Conservation (phyloP, 2,329 filamentous ascomycete genomes). For the Coniochaeta sp. region DNA sequence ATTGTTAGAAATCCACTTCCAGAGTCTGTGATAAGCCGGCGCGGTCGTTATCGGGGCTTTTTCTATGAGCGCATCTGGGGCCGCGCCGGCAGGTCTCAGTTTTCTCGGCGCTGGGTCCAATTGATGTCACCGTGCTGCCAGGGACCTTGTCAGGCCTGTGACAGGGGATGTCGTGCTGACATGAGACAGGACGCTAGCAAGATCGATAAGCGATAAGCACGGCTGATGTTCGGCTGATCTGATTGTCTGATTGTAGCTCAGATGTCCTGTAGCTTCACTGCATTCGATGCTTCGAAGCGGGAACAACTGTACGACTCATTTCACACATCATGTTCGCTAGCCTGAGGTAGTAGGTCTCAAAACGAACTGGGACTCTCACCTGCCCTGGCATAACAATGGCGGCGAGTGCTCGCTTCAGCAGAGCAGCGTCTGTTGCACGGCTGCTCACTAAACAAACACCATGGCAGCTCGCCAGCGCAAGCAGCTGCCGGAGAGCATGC, state of each 20-base stretch:
- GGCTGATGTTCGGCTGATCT: not conserved
- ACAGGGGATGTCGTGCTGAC: not conserved
- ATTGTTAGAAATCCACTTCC: not conserved
- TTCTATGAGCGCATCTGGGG: not conserved
- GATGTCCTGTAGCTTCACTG: not conserved
- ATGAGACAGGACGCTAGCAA: not conserved
- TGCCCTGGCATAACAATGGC: not conserved
- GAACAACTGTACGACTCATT: no score
- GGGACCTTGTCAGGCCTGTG: no score
- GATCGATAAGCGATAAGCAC: no score
- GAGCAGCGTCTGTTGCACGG: not conserved
- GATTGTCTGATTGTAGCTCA: no score
- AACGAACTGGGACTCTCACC: not conserved
- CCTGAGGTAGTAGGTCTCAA: not conserved
- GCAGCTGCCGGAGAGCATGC: not conserved
- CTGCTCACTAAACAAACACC: not conserved
- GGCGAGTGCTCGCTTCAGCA: not conserved
- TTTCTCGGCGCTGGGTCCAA: not conserved
- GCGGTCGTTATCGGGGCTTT: not conserved
- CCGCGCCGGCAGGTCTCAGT: not conserved
- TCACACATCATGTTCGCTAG: not conserved
- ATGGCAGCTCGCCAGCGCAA: not conserved
- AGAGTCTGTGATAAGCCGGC: not conserved
- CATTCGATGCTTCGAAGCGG: not conserved
- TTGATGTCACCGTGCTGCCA: conserved; percentile 2